phyloP scores from a whole-genome alignment of 2,329 filamentous ascomycete species.

The Aspergillus brunneoviolaceus region DNA sequence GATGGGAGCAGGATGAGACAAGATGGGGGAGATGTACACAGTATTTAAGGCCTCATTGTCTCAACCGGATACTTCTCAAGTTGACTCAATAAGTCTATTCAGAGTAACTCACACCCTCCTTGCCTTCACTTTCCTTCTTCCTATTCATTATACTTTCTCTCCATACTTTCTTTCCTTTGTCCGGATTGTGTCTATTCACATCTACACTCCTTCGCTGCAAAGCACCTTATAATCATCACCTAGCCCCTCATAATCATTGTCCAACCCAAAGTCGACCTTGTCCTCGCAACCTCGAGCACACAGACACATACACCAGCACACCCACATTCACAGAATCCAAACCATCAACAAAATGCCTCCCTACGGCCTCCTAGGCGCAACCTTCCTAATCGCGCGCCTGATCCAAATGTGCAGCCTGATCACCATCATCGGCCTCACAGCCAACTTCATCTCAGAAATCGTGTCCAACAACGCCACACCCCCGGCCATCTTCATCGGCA shows the following conservation, averaged over 20 bases:
- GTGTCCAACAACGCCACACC: slow-evolving; percentile 64
- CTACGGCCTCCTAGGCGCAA: slow-evolving; percentile 72
- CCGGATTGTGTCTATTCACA: background rate
- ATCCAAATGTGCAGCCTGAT: slow-evolving; percentile 72
- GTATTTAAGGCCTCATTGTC: background rate
- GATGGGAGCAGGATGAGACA: background rate
- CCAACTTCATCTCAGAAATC: slow-evolving; percentile 80
- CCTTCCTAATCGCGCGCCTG: slow-evolving; percentile 71
- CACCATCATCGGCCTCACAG: slow-evolving; percentile 73
- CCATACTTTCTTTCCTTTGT: background rate
- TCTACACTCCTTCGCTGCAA: background rate
- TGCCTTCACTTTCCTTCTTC: background rate
- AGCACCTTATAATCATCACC: background rate
- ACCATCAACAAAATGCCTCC: slow-evolving; percentile 24
- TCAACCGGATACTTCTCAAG: background rate
- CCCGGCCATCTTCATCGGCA: slow-evolving; percentile 72
- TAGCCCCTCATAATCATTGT: background rate
- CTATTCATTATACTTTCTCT: too few relatives aligned
- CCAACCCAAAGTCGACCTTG: background rate
- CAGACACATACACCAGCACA: background rate
- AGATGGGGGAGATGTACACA: background rate
- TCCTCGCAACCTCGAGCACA: background rate
- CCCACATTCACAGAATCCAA: background rate
- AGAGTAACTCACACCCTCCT: background rate
- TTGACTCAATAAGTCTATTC: background rate